A percentile compares a stretch with the other conserved stretches of the same genome.
These are phyloP conservation scores for Pseudogymnoascus sp. DNA, from an alignment of 2,329 filamentous ascomycete species.

Conservation along the genomic window DNA sequence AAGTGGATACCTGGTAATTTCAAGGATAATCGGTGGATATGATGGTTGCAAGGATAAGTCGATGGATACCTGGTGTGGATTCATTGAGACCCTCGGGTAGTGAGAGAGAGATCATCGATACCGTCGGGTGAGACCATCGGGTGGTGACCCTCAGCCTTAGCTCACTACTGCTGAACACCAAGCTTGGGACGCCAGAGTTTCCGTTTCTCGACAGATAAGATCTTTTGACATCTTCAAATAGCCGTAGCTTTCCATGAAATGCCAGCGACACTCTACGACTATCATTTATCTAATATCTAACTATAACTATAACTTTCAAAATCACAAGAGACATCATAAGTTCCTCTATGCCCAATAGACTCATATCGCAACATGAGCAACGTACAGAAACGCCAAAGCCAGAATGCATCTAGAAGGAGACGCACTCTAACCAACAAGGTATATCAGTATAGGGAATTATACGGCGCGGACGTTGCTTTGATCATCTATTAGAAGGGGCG, in stretches of 20 bases:
- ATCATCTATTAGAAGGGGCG: constrained; percentile 12
- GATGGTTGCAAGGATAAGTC: too few relatives aligned
- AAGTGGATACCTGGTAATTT: background rate
- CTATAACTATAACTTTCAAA: too few relatives aligned
- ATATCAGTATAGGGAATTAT: constrained; percentile 13
- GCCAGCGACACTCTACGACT: too few relatives aligned
- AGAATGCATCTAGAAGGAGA: constrained; percentile 13
- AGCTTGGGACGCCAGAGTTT: too few relatives aligned
- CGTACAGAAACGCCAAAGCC: constrained; percentile 11
- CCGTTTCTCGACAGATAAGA: too few relatives aligned
- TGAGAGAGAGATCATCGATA: background rate
- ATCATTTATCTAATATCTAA: too few relatives aligned
- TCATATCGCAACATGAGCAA: constrained; percentile 1
- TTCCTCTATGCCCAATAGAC: too few relatives aligned
- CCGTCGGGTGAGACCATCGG: background rate
- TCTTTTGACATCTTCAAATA: too few relatives aligned
- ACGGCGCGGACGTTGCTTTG: constrained; percentile 12
- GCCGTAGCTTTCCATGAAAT: too few relatives aligned
- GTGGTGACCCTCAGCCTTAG: background rate
- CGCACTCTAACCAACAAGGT: constrained; percentile 13
- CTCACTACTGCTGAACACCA: background rate
- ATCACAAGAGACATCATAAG: too few relatives aligned
- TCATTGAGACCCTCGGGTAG: background rate
- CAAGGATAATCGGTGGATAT: background rate
- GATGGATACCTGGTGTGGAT: too few relatives aligned